Evolutionary conservation across 441 rosid species (phyloP), one percentile per base, ranked within the genome.

Genomic region (Biscutella laevigata): DNA sequence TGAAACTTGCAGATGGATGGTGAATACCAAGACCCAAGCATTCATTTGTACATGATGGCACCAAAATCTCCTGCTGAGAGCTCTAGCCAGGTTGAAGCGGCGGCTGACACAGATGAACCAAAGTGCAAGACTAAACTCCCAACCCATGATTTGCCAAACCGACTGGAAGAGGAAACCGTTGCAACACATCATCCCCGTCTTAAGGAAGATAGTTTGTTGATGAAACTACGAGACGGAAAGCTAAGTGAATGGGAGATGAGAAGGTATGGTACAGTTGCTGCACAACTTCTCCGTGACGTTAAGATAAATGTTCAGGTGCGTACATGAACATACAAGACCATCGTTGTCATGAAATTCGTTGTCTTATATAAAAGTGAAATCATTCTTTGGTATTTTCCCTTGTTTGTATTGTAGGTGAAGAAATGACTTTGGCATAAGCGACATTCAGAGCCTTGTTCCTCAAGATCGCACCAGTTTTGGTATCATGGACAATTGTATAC

Each of bases 241-340:
- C 81, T 87, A 43, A 17, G 78, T 14, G 94, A 85, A 28, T 91
- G 98, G 98, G 95, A 91, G 62, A 77, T 82, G 38, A 81, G 98
- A 72, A 79, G 98, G 69, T 78, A 77, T 20, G 98, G 98, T 17
- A 17, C 20, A n/a, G 74, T 81, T 77, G 96, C 98, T 36, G 98
- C 98, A 13, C 81, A 95, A 58, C 96, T 87, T 72, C 96, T 85
- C 40, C 80, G 74, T 43, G 94, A 83, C 59, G 73, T 85, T 47
- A 78, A 83, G 64, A 77, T 87, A 50, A 68, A 53, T 34, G 60
- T 64, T 59, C 49, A 28, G 66, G 66, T 64, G 20, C 19, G 40
- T 32, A 16, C 10, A 16, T 19, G 20, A 17, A 17, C 20, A 17
- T 17, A 17, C 3, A 17, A 17, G 20, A 44, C 53, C 10, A 43